Conservation (phyloP, 2,329 filamentous ascomycete genomes). For the Trematosphaeria pertusa region DNA sequence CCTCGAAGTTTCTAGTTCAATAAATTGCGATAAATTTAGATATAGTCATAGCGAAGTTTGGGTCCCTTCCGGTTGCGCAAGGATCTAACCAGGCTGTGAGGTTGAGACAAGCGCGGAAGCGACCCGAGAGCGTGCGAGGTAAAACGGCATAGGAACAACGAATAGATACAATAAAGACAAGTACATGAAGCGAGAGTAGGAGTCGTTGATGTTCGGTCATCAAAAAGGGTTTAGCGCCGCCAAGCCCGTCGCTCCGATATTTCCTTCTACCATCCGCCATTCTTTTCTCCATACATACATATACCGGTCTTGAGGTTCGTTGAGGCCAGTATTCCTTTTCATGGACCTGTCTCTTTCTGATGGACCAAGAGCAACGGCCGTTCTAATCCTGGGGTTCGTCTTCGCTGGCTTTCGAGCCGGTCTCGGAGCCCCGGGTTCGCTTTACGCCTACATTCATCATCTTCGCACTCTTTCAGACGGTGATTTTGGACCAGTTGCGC, state of each 20-base stretch:
- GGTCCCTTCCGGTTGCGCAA: too few relatives aligned
- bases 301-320: slow-evolving; percentile 13
- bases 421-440: slow-evolving; percentile 49
- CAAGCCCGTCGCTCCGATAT: slow-evolving; percentile 1
- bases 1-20: too few relatives aligned
- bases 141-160: too few relatives aligned
- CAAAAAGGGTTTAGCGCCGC: slow-evolving; percentile 13
- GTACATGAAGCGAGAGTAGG: too few relatives aligned
- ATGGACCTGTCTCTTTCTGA: slow-evolving; percentile 39
- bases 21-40: too few relatives aligned
- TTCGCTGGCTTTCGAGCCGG: slow-evolving; percentile 41
- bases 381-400: slow-evolving; percentile 50
- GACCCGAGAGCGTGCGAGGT: too few relatives aligned
- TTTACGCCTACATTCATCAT: slow-evolving; percentile 46
- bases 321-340: slow-evolving; percentile 30
- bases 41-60: too few relatives aligned
- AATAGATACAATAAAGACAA: too few relatives aligned
- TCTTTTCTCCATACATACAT: slow-evolving; percentile 14
- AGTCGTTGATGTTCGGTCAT: too few relatives aligned
- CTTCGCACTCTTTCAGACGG: slow-evolving; percentile 7
- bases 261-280: too few relatives aligned
- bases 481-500: not conserved
- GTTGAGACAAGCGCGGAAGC: too few relatives aligned
- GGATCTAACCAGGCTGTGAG: too few relatives aligned
- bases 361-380: slow-evolving; percentile 47